phyloP scores from a whole-genome alignment of 805 yeast species.

The Soucietia sequanensis region DNA sequence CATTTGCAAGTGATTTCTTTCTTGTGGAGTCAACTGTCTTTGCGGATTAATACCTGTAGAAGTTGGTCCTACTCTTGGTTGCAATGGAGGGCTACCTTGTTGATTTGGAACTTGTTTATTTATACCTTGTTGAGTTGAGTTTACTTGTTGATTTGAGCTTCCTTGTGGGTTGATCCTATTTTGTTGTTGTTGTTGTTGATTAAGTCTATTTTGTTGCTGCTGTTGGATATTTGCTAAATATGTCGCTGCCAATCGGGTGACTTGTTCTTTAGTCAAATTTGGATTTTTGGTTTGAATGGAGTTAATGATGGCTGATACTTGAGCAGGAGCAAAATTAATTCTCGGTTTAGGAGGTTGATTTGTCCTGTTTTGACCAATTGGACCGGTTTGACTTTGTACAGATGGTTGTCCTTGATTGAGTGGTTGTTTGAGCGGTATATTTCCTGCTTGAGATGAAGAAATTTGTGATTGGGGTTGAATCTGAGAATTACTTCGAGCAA shows the following conservation, averaged over 20 bases:
- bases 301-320: slow-evolving; percentile 62
- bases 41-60: too few species aligned
- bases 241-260: slow-evolving; percentile 63
- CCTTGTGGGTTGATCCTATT: slow-evolving; percentile 4
- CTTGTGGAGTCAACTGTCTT: slow-evolving; percentile 40
- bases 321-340: slow-evolving; percentile 54
- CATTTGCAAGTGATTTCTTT: slow-evolving; percentile 40
- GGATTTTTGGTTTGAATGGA: slow-evolving; percentile 69
- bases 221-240: slow-evolving; percentile 59
- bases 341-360: slow-evolving; percentile 28
- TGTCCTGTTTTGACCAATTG: slow-evolving; percentile 3
- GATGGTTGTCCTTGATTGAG: slow-evolving; percentile 13
- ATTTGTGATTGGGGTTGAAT: not conserved
- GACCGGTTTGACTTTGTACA: slow-evolving; percentile 17
- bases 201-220: slow-evolving; percentile 41
- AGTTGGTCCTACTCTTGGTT: slow-evolving; percentile 2
- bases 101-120: too few species aligned
- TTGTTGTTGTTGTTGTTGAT: slow-evolving; percentile 24
- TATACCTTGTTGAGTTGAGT: slow-evolving; percentile 7
- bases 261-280: slow-evolving; percentile 58
- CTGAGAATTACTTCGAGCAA: too few species aligned
- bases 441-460: not conserved
- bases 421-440: slow-evolving; percentile 10
- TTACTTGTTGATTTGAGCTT: not conserved
- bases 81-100: slow-evolving; percentile 3